Evolutionary conservation across 306 rosid genomes (phyloP), one percentile per base, ranked within the genome.

Genomic region (Chamaecrista fasciculata): DNA sequence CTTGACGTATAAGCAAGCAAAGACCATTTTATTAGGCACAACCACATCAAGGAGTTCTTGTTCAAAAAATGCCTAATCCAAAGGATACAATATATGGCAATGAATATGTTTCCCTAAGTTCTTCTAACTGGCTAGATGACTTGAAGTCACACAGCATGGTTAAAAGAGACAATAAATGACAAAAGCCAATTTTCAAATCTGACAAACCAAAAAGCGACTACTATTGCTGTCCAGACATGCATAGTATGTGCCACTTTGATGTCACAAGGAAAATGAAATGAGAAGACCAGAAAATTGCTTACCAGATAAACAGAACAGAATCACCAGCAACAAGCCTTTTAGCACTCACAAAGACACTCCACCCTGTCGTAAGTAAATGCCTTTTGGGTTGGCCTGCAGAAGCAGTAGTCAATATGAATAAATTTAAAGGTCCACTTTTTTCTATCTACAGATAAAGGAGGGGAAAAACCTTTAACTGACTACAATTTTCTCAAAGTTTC

Each of bases 311-410:
- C 60, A 94, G 89, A 66, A 94, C 98, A 0, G 98, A 88, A 74
- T 94, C 98, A 19, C 98, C 97, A 51, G 98, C 97, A 79, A 90
- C 91, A 57, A 94, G 95, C 76, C 96, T 83, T 80, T 94, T 94
- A 56, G 97, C 94, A 90, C 97, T 94, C 50, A 94, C 97, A 74
- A 94, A 94, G 72, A 94, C 98, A 78, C 98, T 94, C 98, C 98
- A 94, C 72, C 98, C 98, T 16, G 98, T 94, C 3, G 98, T 94
- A 65, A 94, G 97, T 20, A 94, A 91, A 76, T 94, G 98, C 85
- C 98, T 85, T 78, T 94, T 94, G 33, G 98, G 98, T 85, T 94
- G 98, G 78, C 98, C 98, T 94, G 87, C 74, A 82, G 66, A 19
- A 21, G 51, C n/a, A n/a, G n/a, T n/a, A n/a, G n/a, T n/a, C n/a